Conservation (phyloP, 2,329 filamentous ascomycete species). For the Aspergillus arachidicola region DNA sequence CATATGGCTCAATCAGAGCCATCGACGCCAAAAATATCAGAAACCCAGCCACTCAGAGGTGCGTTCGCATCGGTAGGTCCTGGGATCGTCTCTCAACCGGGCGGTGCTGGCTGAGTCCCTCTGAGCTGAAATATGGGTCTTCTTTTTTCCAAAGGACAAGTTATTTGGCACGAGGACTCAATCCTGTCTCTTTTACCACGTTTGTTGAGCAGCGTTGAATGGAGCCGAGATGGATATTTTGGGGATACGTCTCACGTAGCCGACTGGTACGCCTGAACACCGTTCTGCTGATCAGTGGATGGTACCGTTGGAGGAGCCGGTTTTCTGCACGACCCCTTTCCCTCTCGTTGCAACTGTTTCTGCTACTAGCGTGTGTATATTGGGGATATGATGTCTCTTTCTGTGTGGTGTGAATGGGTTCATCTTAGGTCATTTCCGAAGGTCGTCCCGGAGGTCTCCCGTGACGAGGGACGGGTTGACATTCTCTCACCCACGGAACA, state of each 20-base stretch:
- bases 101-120: not conserved
- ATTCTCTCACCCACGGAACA: not conserved
- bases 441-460: not conserved
- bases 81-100: constrained; percentile 3
- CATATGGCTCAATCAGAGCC: not conserved
- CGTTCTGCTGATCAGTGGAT: constrained; percentile 3
- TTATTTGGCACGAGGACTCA: not conserved
- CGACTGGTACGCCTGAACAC: not conserved
- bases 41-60: constrained; percentile 6
- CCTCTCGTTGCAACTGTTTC: not conserved
- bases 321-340: not conserved
- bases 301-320: not conserved
- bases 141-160: not conserved
- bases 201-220: not conserved
- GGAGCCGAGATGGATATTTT: not conserved
- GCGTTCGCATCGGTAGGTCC: constrained; percentile 1
- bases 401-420: not conserved
- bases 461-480: not conserved
- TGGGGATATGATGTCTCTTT: not conserved
- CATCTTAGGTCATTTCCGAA: not conserved
- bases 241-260: not conserved
- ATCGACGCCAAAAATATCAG: constrained; percentile 3
- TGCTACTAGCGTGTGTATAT: not conserved
- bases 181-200: not conserved
- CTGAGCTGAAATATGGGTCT: constrained; percentile 6